Evolutionary conservation across 1,284 basidiomycete species (phyloP).

Genomic region (Coniferiporia sulphurascens): DNA sequence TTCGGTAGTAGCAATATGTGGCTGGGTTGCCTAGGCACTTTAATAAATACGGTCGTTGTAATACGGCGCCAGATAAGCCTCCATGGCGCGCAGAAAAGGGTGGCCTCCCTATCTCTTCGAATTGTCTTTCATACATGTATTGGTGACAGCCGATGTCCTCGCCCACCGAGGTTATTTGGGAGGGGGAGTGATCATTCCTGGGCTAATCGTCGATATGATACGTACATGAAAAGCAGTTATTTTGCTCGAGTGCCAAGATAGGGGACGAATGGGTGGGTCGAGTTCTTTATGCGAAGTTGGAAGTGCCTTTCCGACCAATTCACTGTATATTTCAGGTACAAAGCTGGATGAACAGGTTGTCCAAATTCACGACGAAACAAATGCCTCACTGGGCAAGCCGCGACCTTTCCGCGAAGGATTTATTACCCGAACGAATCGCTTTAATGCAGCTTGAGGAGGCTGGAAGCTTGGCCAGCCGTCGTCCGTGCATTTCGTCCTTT

Average conservation of each 20-base stretch:
- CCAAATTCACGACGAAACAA: background rate
- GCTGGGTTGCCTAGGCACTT: too few species aligned
- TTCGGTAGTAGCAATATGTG: too few species aligned
- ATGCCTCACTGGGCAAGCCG: constrained; percentile 6
- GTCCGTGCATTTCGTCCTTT: background rate
- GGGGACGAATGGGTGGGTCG: constrained; percentile 2
- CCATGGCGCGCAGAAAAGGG: too few species aligned
- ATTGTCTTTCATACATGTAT: too few species aligned
- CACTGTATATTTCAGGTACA: background rate
- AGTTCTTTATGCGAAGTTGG: background rate
- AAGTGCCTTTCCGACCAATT: constrained; percentile 5
- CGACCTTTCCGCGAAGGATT: background rate
- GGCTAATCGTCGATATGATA: background rate
- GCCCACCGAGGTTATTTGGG: background rate
- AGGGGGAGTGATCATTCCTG: background rate
- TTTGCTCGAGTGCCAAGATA: constrained; percentile 1
- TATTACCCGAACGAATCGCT: background rate
- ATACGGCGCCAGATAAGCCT: too few species aligned
- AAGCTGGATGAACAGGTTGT: background rate
- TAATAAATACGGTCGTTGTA: too few species aligned
- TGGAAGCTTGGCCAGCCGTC: too few species aligned
- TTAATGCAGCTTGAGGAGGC: background rate
- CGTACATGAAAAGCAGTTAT: constrained; percentile 9
- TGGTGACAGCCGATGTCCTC: background rate
- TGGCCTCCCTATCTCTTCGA: too few species aligned